phyloP scores from a whole-genome alignment of 306 rosid genomes.

The Trifolium pratense region DNA sequence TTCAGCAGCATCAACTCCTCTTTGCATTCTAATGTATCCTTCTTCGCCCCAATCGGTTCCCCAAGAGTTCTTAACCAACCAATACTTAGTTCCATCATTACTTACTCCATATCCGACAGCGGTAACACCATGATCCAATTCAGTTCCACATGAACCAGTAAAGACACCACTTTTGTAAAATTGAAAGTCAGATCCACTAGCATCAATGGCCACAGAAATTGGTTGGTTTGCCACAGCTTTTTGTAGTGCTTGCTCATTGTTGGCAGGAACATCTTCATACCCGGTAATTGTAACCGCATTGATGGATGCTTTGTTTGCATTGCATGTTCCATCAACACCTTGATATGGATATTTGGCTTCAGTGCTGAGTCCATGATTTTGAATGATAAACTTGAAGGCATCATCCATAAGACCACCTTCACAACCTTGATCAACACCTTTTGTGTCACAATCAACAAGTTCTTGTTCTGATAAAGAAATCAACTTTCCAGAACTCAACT shows the following conservation, averaged over 20 bases:
- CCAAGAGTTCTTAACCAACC: slow-evolving; percentile 65
- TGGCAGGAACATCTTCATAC: slow-evolving; percentile 49
- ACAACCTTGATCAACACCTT: slow-evolving; percentile 51
- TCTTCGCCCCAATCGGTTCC: slow-evolving; percentile 55
- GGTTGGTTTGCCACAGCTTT: slow-evolving; percentile 53
- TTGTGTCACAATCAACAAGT: slow-evolving; percentile 56
- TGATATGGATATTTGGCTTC: slow-evolving; percentile 49
- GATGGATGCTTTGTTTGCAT: slow-evolving; percentile 2
- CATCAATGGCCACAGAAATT: slow-evolving; percentile 58
- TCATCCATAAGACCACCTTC: slow-evolving; percentile 51
- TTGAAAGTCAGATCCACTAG: slow-evolving; percentile 47
- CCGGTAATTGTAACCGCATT: slow-evolving; percentile 42
- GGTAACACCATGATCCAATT: slow-evolving; percentile 54
- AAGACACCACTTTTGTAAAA: slow-evolving; percentile 52
- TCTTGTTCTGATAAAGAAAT: slow-evolving; percentile 53
- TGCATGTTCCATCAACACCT: slow-evolving; percentile 42
- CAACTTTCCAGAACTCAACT: slow-evolving; percentile 39
- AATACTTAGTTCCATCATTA: slow-evolving; percentile 38
- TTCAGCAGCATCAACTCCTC: slow-evolving; percentile 44
- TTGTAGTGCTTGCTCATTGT: slow-evolving; percentile 46
- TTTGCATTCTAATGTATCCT: slow-evolving; percentile 56
- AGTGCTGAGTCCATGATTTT: slow-evolving; percentile 43
- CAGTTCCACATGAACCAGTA: slow-evolving; percentile 51
- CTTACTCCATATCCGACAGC: slow-evolving; percentile 49
- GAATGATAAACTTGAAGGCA: slow-evolving; percentile 49